Evolutionary conservation across 345 rosid genomes (phyloP).

Genomic region (Mercurialis annua): DNA sequence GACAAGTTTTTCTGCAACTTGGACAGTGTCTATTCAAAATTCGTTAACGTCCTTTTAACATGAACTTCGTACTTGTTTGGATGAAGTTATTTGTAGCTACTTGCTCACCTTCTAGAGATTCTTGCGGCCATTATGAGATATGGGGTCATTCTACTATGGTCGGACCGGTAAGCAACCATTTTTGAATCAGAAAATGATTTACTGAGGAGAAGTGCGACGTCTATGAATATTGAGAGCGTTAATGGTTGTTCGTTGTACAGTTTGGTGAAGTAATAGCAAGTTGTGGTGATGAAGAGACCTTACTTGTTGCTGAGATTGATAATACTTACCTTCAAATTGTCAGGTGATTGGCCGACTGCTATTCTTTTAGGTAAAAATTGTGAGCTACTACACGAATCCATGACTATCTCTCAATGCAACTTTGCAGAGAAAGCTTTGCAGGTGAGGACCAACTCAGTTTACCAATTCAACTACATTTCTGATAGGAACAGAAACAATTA

Average conservation of each 20-base stretch:
- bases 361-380: neutral
- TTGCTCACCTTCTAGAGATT: conserved; percentile 28
- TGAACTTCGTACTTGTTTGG: neutral
- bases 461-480: neutral
- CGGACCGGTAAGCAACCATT: conserved; percentile 13
- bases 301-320: conserved; percentile 26
- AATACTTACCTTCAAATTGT: conserved; percentile 14
- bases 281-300: conserved; percentile 17
- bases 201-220: too few species aligned
- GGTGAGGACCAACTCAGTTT: conserved; percentile 18
- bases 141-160: conserved; percentile 33
- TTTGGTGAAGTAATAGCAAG: conserved; percentile 25
- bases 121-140: conserved; percentile 20
- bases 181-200: too few species aligned
- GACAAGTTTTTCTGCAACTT: too few species aligned
- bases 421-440: conserved; percentile 18
- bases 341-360: conserved; percentile 11
- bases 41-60: neutral
- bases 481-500: too few species aligned
- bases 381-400: neutral
- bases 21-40: neutral
- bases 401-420: neutral
- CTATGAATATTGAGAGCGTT: neutral
- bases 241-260: conserved; percentile 4
- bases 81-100: conserved; percentile 28